Evolutionary conservation across 768 basidiomycete genomes (phyloP).

Genomic region (Naganishia vishniacii): DNA sequence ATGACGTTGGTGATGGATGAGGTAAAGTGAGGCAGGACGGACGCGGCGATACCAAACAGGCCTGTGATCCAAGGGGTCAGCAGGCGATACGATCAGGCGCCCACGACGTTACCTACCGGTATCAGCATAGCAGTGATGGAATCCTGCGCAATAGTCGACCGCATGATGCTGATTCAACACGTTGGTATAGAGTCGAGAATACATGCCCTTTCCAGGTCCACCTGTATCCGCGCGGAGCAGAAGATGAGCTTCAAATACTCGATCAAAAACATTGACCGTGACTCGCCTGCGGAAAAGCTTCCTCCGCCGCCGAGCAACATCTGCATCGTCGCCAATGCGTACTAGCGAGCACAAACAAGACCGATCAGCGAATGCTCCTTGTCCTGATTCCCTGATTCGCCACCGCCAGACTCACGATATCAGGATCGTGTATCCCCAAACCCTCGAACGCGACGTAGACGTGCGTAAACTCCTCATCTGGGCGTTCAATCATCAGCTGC

Average conservation of each 20-base stretch:
- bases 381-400: no score
- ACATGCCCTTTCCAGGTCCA: slow-evolving; percentile 98
- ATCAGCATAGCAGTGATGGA: slow-evolving; percentile 96
- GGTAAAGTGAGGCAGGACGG: slow-evolving; percentile 64
- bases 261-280: not conserved
- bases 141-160: slow-evolving; percentile 89
- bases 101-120: slow-evolving; percentile 52
- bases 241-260: slow-evolving; percentile 4
- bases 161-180: slow-evolving; percentile 91
- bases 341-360: slow-evolving; percentile 47
- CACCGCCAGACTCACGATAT: slow-evolving; percentile 62
- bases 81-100: no score
- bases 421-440: slow-evolving; percentile 72
- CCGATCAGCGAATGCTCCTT: no score
- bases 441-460: slow-evolving; percentile 90
- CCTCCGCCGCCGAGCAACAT: slow-evolving; percentile 92
- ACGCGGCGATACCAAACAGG: slow-evolving; percentile 83
- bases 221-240: slow-evolving; percentile 51
- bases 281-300: slow-evolving; percentile 81
- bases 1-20: slow-evolving; percentile 71
- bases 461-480: slow-evolving; percentile 72
- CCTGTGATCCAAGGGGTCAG: slow-evolving; percentile 44
- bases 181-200: slow-evolving; percentile 89
- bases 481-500: slow-evolving; percentile 52
- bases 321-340: slow-evolving; percentile 87